A percentile compares a stretch with the other conserved stretches of the same genome.
These are phyloP conservation scores for Streptanthus diversifolius DNA, from an alignment of 345 rosid species.

Conservation along the genomic window DNA sequence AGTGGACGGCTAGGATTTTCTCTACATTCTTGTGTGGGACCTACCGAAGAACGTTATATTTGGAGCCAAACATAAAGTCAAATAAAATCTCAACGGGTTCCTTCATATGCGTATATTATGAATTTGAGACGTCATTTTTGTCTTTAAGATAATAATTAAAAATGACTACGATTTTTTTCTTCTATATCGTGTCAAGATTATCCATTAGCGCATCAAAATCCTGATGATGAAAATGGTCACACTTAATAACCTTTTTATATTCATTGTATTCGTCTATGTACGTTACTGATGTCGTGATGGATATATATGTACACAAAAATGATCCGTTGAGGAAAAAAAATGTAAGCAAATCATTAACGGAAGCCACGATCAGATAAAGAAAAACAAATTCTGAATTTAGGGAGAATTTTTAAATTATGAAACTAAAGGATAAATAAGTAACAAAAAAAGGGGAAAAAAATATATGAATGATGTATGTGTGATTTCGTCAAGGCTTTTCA, in stretches of 20 bases:
- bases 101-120: neutral
- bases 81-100: neutral
- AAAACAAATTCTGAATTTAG: neutral
- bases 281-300: constrained; percentile 2
- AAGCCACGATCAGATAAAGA: neutral
- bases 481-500: neutral
- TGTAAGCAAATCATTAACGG: neutral
- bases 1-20: neutral
- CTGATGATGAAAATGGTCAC: neutral
- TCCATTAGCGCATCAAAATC: neutral
- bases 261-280: neutral
- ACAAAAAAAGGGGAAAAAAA: neutral
- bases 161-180: neutral
- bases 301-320: neutral
- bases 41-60: neutral
- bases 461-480: neutral
- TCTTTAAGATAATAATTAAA: neutral
- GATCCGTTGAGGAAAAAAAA: neutral
- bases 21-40: neutral
- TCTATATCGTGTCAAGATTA: neutral
- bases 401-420: neutral
- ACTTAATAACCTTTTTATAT: neutral
- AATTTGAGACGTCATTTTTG: neutral
- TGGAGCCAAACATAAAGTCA: neutral
- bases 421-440: neutral